phyloP scores from a whole-genome alignment of 768 basidiomycete genomes.

The Leccinum sublutescens region DNA sequence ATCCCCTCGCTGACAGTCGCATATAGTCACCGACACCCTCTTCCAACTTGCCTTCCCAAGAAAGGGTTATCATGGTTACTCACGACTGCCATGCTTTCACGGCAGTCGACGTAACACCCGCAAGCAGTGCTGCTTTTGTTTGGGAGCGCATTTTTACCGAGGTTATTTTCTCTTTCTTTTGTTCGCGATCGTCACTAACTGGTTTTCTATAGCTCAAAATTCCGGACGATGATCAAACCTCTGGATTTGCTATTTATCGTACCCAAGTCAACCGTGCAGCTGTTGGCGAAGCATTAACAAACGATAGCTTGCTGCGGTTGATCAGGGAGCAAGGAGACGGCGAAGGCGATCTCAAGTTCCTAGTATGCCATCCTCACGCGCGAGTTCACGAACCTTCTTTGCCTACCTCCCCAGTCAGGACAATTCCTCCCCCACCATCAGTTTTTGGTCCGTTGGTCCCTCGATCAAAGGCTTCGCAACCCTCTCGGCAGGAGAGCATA shows the following conservation, averaged over 20 bases:
- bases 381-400: constrained; percentile 53
- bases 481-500: constrained; percentile 65
- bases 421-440: constrained; percentile 52
- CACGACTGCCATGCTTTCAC: constrained; percentile 74
- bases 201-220: constrained; percentile 60
- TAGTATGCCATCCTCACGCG: constrained; percentile 67
- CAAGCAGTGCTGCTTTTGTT: constrained; percentile 63
- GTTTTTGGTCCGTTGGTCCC: constrained; percentile 48
- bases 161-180: constrained; percentile 40
- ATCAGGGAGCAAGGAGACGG: constrained; percentile 73
- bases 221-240: constrained; percentile 73
- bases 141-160: constrained; percentile 80
- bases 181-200: constrained; percentile 4
- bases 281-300: constrained; percentile 67
- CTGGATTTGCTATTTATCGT: constrained; percentile 74
- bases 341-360: constrained; percentile 79
- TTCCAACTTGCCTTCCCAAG: constrained; percentile 31
- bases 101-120: constrained; percentile 68
- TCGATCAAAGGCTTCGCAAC: constrained; percentile 44
- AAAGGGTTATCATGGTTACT: constrained; percentile 60
- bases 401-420: constrained; percentile 40
- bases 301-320: constrained; percentile 68
- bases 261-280: constrained; percentile 83
- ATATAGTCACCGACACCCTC: constrained; percentile 32
- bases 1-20: constrained; percentile 12